Evolutionary conservation across 1,139 yeast species (phyloP).

Genomic region (Yamadazyma aaseri): DNA sequence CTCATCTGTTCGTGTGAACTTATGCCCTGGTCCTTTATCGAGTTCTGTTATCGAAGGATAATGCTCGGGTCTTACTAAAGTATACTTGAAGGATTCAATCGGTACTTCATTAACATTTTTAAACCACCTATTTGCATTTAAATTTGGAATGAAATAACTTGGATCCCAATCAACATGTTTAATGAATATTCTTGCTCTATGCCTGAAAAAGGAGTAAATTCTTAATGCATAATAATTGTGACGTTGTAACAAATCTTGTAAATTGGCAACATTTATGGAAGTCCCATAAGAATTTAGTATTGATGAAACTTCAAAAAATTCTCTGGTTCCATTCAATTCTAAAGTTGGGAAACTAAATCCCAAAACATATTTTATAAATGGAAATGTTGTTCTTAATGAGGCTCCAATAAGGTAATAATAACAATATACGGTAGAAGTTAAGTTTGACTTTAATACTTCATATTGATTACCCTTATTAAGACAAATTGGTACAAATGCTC

Average conservation of each 20-base stretch:
- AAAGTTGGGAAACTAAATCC: conserved; percentile 23
- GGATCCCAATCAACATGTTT: conserved; percentile 20
- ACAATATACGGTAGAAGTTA: conserved; percentile 22
- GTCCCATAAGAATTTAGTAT: conserved; percentile 6
- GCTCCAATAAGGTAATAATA: conserved; percentile 27
- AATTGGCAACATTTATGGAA: conserved; percentile 7
- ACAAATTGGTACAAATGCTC: conserved; percentile 18
- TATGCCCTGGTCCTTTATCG: conserved; percentile 10
- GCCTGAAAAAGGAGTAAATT: conserved; percentile 25
- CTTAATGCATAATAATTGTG: conserved; percentile 29
- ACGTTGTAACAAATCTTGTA: conserved; percentile 21
- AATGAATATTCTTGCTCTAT: conserved; percentile 20
- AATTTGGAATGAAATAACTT: conserved; percentile 7
- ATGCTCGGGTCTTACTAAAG: conserved; percentile 33
- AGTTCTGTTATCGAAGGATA: conserved; percentile 22
- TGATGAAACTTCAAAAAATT: conserved; percentile 15
- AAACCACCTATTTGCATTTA: conserved; percentile 18
- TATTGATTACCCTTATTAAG: conserved; percentile 6
- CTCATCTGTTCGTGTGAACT: conserved; percentile 24
- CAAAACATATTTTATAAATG: conserved; percentile 24
- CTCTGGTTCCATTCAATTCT: conserved; percentile 13
- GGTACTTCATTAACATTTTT: conserved; percentile 23
- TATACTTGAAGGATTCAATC: conserved; percentile 25
- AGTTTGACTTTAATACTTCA: conserved; percentile 12
- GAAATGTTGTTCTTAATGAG: conserved; percentile 27